Base-by-base conservation (phyloP, 768 basidiomycete species). In the Tremella yokohamensis region DNA sequence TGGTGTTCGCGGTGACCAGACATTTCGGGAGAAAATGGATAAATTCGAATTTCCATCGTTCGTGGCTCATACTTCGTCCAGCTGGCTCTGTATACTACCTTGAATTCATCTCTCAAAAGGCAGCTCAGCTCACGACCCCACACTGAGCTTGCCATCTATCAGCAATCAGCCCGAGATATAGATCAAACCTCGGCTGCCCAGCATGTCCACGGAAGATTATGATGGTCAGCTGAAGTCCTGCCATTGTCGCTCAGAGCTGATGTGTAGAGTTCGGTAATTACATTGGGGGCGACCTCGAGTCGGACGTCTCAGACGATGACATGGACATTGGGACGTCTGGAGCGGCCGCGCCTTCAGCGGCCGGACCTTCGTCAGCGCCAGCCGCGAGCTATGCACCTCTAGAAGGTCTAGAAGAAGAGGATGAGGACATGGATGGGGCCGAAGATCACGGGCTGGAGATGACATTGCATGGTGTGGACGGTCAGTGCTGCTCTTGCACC, bases 281-380 rank as follows among this genome's bases (percentile, higher is more conserved):
- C 78, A 93, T 97, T 74, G 93, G 92, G 60, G 90, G 85, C 22
- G 93, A 94, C 80, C 80, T 94, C 49, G 90, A 89, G 68, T 94
- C 91, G 34, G 92, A 94, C 70, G 73, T 75, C n/a, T 77, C 75
- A 15, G 77, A 62, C 8, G 67, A 63, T 42, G 87, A 88, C 51
- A 84, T 83, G 73, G 63, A 86, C 20, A 55, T 66, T 83, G 57
- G 56, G 18, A 64, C 63, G 6, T 57, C 63, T 20, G 52, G 84
- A 83, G 54, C 51, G 22, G 39, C 40, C 15, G 49, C 66, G 15
- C 47, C 57, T 6, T 56, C 60, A n/a, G 61, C 77, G 74, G 26
- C 40, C 12, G 49, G 62, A n/a, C 54, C 57, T 13, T 56, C 60
- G 19, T 59, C 77, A 74, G 58, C 68, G 2, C 68, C 74, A 15